Conservation (phyloP, 352 stramenopile genomes). For the Paralagenidium karlingii region DNA sequence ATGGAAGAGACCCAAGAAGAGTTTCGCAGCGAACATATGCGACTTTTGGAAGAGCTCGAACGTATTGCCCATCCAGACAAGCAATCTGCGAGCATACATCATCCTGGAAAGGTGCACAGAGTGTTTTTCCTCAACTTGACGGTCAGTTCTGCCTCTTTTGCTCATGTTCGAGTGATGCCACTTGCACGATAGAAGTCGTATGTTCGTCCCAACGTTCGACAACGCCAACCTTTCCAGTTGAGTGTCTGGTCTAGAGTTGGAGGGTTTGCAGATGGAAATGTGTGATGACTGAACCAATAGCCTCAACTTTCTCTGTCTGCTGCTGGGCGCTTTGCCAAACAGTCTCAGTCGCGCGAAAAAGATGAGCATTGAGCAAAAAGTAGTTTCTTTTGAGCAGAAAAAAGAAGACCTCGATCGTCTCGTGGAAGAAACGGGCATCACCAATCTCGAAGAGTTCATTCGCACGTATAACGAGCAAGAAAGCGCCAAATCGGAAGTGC, state of each 20-base stretch:
- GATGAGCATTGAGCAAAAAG: slow-evolving; percentile 42
- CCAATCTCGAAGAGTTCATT: slow-evolving; percentile 54
- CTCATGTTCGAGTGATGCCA: background rate
- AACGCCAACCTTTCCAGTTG: slow-evolving; percentile 14
- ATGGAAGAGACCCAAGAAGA: slow-evolving; percentile 32
- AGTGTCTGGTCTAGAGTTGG: slow-evolving; percentile 2
- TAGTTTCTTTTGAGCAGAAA: slow-evolving; percentile 60
- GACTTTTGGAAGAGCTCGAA: slow-evolving; percentile 29
- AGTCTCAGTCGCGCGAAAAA: slow-evolving; percentile 28
- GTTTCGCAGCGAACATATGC: slow-evolving; percentile 33
- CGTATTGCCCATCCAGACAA: slow-evolving; percentile 27
- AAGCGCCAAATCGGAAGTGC: slow-evolving; percentile 25
- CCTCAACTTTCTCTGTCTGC: background rate
- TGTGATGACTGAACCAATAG: background rate
- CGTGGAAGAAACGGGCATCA: slow-evolving; percentile 27
- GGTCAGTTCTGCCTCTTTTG: background rate
- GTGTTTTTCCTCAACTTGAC: background rate
- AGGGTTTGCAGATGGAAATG: background rate
- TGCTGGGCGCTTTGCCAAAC: slow-evolving; percentile 3
- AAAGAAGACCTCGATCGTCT: slow-evolving; percentile 45
- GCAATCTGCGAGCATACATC: no score
- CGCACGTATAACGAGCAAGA: slow-evolving; percentile 49
- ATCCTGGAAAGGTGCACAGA: no score
- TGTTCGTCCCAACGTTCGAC: slow-evolving; percentile 5
- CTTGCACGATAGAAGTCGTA: background rate